These are phyloP conservation scores for Selaginella tamariscina DNA, from an alignment of 75 land plant genomes.

Conservation along the genomic window DNA sequence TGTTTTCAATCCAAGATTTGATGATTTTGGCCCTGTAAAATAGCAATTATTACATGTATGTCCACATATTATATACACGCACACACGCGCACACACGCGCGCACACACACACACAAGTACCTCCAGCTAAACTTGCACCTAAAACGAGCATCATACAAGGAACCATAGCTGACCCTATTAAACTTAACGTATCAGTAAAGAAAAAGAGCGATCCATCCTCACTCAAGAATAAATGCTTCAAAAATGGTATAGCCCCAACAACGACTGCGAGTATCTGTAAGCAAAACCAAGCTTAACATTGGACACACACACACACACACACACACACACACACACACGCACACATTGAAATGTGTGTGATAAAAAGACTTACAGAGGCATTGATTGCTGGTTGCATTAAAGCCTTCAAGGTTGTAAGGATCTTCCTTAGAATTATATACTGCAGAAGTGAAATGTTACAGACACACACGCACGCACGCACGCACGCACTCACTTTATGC, in stretches of 20 bases:
- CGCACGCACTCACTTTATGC: too few relatives aligned
- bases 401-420: not conserved
- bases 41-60: not conserved
- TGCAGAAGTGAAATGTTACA: not conserved
- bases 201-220: slow-evolving; percentile 3
- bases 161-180: slow-evolving; percentile 2
- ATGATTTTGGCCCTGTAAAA: not conserved
- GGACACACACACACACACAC: too few relatives aligned
- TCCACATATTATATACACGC: too few relatives aligned
- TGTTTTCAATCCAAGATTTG: not conserved
- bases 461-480: too few relatives aligned
- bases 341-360: not conserved
- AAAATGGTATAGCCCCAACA: not conserved
- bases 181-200: not conserved
- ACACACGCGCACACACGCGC: not conserved
- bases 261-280: not conserved
- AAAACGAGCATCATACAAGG: slow-evolving; percentile 7
- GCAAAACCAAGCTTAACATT: not conserved
- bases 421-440: not conserved
- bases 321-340: too few relatives aligned
- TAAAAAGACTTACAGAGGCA: not conserved
- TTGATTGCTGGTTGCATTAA: not conserved
- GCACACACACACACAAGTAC: not conserved
- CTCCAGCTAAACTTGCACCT: not conserved
- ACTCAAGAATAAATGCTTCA: not conserved